A percentile compares a stretch with the other conserved stretches of the same genome.
These are phyloP conservation scores for Chloranthus sessilifolius DNA, from an alignment of 164 flowering plant species.

Conservation along the genomic window DNA sequence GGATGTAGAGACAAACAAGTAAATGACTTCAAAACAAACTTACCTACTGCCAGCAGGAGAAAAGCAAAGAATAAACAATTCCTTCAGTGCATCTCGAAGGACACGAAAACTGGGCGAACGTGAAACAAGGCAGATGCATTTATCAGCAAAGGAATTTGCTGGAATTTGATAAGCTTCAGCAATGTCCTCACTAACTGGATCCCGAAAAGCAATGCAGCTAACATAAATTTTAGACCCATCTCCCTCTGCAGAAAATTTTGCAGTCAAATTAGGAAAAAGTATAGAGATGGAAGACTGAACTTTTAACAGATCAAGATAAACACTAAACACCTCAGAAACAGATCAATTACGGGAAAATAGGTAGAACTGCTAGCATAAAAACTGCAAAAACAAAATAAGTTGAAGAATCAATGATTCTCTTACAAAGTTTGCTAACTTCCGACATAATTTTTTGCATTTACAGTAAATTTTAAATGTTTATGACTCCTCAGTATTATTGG, in stretches of 20 bases:
- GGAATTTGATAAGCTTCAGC: slow-evolving; percentile 90
- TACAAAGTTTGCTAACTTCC: too few relatives aligned
- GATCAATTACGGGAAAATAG: too few relatives aligned
- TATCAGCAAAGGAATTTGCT: slow-evolving; percentile 89
- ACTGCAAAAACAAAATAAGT: too few relatives aligned
- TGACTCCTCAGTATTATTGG: too few relatives aligned
- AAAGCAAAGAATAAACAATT: slow-evolving; percentile 78
- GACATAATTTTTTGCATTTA: too few relatives aligned
- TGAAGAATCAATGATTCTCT: too few relatives aligned
- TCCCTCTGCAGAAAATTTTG: slow-evolving; percentile 68
- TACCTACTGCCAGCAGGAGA: slow-evolving; percentile 86
- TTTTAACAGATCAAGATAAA: background rate
- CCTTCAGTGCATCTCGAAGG: slow-evolving; percentile 77
- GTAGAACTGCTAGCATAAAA: too few relatives aligned
- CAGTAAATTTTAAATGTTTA: too few relatives aligned
- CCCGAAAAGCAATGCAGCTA: slow-evolving; percentile 95
- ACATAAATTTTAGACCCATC: slow-evolving; percentile 98
- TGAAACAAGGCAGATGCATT: slow-evolving; percentile 94
- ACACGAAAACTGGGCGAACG: slow-evolving; percentile 77
- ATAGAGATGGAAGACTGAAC: background rate
- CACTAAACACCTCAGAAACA: background rate
- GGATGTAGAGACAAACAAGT: background rate
- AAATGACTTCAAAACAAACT: background rate
- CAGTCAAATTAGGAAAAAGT: too few relatives aligned
- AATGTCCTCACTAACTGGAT: slow-evolving; percentile 90